These are phyloP conservation scores for Tolypocladium tropicale DNA, from an alignment of 2,329 filamentous ascomycete species.

Conservation along the genomic window DNA sequence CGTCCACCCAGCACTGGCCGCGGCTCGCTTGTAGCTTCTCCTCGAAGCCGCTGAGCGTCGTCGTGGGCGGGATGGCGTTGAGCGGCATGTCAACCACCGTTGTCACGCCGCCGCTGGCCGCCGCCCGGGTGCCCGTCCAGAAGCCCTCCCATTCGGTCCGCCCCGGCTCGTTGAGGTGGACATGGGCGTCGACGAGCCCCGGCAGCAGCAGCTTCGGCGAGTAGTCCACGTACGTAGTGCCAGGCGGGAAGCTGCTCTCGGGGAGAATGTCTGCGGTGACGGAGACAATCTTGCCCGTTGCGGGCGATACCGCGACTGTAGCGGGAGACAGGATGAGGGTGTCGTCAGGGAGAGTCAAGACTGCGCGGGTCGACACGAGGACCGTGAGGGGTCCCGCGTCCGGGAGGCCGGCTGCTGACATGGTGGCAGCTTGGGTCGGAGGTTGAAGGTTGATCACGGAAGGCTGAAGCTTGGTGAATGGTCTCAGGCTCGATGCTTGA, in stretches of 20 bases:
- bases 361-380: constrained; percentile 72
- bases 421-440: not conserved
- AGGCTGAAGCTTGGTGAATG: not conserved
- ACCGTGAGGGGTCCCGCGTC: constrained; percentile 47
- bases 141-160: constrained; percentile 98
- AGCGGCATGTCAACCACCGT: constrained; percentile 97
- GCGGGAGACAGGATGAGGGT: constrained; percentile 61
- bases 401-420: constrained; percentile 5
- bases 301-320: constrained; percentile 68
- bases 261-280: constrained; percentile 69
- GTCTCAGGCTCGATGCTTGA: not conserved
- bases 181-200: constrained; percentile 90
- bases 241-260: constrained; percentile 59
- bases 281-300: constrained; percentile 74
- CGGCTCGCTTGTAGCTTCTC: constrained; percentile 78
- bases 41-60: constrained; percentile 69
- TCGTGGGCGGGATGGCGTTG: constrained; percentile 94
- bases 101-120: constrained; percentile 90
- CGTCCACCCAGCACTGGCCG: constrained; percentile 94
- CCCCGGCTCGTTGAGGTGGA: constrained; percentile 94
- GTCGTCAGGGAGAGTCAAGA: constrained; percentile 61
- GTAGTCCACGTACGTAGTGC: constrained; percentile 70
- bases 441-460: not conserved
- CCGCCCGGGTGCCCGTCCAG: constrained; percentile 85
- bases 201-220: constrained; percentile 78